These are phyloP conservation scores for Chaetomium cochliodes DNA, from an alignment of 495 filamentous ascomycete species.

Conservation along the genomic window DNA sequence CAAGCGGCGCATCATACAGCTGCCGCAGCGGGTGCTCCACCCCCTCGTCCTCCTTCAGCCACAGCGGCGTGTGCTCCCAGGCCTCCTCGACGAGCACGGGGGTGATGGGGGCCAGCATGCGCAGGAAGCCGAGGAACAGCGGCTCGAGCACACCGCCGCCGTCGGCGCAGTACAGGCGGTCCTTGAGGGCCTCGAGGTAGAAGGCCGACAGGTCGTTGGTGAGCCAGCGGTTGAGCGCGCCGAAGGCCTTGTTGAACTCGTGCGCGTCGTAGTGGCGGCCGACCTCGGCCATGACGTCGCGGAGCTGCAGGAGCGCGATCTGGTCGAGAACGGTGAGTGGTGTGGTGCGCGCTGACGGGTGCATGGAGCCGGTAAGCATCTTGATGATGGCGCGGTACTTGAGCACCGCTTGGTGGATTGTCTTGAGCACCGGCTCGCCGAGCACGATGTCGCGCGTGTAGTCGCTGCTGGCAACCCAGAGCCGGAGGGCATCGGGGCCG, in stretches of 20 bases:
- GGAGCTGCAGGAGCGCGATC: conserved; percentile 74
- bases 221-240: conserved; percentile 73
- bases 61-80: conserved; percentile 70
- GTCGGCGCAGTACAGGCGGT: conserved; percentile 79
- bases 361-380: conserved; percentile 78
- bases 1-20: conserved; percentile 42
- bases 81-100: conserved; percentile 86
- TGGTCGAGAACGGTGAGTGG: conserved; percentile 59
- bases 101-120: conserved; percentile 75
- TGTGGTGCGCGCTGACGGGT: conserved; percentile 53
- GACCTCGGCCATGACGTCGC: conserved; percentile 58
- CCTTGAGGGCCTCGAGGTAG: conserved; percentile 90
- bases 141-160: conserved; percentile 65
- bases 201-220: conserved; percentile 82
- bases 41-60: conserved; percentile 54
- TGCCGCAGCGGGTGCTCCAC: conserved; percentile 43
- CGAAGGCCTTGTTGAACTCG: conserved; percentile 79
- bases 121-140: conserved; percentile 67
- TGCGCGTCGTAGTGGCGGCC: conserved; percentile 62
- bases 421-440: conserved; percentile 68
- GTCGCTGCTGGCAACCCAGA: conserved; percentile 90
- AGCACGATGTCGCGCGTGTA: conserved; percentile 85
- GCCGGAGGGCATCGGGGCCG: conserved; percentile 80
- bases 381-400: conserved; percentile 87
- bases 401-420: conserved; percentile 69